Evolutionary conservation across 495 filamentous ascomycete genomes (phyloP).

Genomic region (Aspergillus asperescens): DNA sequence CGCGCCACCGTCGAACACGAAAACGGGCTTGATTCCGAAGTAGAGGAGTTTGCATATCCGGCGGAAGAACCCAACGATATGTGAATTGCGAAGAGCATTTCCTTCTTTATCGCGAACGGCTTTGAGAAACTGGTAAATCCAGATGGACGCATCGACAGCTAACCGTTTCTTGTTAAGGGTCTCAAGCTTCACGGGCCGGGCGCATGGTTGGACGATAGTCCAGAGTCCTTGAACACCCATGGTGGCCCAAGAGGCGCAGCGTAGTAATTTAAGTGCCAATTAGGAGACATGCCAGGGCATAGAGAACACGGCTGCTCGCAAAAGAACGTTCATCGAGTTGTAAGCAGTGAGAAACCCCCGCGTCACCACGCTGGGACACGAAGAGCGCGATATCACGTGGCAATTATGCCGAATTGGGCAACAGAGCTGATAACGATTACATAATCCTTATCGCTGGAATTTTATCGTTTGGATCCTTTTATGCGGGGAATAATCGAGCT

Average conservation of each 20-base stretch:
- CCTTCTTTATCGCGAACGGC: conserved; percentile 98
- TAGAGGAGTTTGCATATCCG: conserved; percentile 95
- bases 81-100: conserved; percentile 89
- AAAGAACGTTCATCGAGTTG: not conserved
- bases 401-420: conserved; percentile 16
- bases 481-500: conserved; percentile 16
- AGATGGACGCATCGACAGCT: conserved; percentile 96
- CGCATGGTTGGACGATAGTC: conserved; percentile 89
- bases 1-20: conserved; percentile 96
- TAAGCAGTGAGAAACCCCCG: not conserved
- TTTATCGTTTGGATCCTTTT: conserved; percentile 20
- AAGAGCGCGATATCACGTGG: conserved; percentile 22
- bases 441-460: conserved; percentile 17
- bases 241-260: conserved; percentile 17
- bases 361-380: conserved; percentile 17
- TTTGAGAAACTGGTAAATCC: conserved; percentile 99
- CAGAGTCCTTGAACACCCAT: conserved; percentile 99
- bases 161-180: conserved; percentile 92
- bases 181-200: conserved; percentile 78
- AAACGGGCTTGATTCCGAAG: conserved; percentile 94
- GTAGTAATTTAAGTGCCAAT: not conserved
- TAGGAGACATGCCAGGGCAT: conserved; percentile 7
- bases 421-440: conserved; percentile 20
- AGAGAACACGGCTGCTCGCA: not conserved
- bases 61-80: conserved; percentile 95